Evolutionary conservation across 805 yeast genomes (phyloP).

Genomic region (Nakazawaea populi): DNA sequence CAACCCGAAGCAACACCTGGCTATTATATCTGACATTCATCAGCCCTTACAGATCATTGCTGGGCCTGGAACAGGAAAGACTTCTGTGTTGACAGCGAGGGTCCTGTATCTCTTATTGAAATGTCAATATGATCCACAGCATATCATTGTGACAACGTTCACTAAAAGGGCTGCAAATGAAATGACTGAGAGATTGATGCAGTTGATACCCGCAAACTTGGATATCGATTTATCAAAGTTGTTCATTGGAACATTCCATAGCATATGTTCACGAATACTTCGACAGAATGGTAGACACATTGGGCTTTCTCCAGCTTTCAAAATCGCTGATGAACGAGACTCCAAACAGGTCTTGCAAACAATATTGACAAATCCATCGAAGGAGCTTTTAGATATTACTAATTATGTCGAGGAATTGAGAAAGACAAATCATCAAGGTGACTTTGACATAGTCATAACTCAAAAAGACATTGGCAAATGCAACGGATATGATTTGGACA

Average conservation of each 20-base stretch:
- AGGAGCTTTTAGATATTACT: constrained; percentile 15
- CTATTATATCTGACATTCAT: constrained; percentile 34
- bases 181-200: constrained; percentile 57
- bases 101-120: constrained; percentile 63
- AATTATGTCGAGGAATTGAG: constrained; percentile 8
- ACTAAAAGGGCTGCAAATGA: constrained; percentile 91
- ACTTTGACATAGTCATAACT: constrained; percentile 11
- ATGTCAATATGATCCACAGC: constrained; percentile 48
- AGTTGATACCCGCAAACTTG: constrained; percentile 22
- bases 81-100: constrained; percentile 74
- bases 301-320: constrained; percentile 35
- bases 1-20: constrained; percentile 35
- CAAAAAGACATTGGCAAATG: constrained; percentile 8
- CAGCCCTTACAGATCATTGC: constrained; percentile 46
- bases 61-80: constrained; percentile 70
- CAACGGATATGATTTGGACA: constrained; percentile 33
- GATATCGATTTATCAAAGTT: constrained; percentile 34
- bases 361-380: constrained; percentile 25
- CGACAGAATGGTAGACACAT: constrained; percentile 46
- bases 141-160: constrained; percentile 82
- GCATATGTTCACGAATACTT: constrained; percentile 63
- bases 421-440: constrained; percentile 16
- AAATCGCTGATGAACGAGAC: constrained; percentile 66
- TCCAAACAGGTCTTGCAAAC: constrained; percentile 38
- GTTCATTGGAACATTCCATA: constrained; percentile 85